phyloP scores from a whole-genome alignment of 768 basidiomycete species.

The Chiua virens region DNA sequence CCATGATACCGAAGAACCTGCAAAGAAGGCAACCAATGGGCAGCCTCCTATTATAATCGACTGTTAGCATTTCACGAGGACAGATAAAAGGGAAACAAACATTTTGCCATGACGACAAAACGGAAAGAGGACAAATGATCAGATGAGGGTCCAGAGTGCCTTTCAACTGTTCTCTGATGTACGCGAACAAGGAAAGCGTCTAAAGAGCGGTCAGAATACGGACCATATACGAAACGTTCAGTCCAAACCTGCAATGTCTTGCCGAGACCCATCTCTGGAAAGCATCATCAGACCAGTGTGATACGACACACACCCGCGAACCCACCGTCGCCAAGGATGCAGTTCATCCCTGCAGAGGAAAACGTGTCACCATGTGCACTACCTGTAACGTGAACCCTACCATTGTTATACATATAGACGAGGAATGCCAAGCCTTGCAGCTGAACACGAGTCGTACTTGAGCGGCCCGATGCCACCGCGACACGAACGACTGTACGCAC shows the following conservation, averaged over 20 bases:
- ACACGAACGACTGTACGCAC: constrained; percentile 26
- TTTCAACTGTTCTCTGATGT: constrained; percentile 55
- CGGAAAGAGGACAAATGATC: constrained; percentile 72
- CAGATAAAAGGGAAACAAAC: constrained; percentile 29
- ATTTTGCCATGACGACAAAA: constrained; percentile 57
- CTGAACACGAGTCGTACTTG: constrained; percentile 23
- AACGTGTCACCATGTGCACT: background rate
- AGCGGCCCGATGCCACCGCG: background rate
- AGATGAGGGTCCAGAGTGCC: constrained; percentile 62
- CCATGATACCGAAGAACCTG: constrained; percentile 64
- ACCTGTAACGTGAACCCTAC: constrained; percentile 27
- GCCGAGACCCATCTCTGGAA: constrained; percentile 59
- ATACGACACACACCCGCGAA: background rate
- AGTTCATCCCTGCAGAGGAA: constrained; percentile 52
- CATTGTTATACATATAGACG: constrained; percentile 66
- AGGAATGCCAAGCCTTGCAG: constrained; percentile 67
- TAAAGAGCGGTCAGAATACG: constrained; percentile 13
- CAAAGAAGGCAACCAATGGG: constrained; percentile 54
- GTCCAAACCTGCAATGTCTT: constrained; percentile 57
- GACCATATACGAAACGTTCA: background rate
- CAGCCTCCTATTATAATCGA: constrained; percentile 41
- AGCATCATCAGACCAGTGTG: background rate
- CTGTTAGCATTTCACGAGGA: background rate
- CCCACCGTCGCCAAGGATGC: constrained; percentile 70
- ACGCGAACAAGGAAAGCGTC: constrained; percentile 66